Conservation (phyloP, 371 early-diverging fungal species). For the Capillidium heterosporum region DNA sequence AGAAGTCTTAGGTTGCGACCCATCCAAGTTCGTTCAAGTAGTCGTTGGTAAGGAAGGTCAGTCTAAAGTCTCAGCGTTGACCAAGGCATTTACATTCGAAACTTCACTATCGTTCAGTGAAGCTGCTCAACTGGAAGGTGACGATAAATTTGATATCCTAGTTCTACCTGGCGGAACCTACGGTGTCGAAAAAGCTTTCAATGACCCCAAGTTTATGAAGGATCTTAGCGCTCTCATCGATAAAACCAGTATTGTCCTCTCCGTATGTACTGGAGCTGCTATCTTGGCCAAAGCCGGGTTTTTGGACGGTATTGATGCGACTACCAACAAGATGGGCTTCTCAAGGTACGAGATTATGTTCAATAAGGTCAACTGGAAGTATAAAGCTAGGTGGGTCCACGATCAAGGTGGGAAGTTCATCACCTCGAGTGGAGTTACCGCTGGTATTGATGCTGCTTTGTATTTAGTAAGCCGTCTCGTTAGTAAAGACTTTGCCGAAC, state of each 20-base stretch:
- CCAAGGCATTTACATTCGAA: not conserved
- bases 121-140: not conserved
- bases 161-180: not conserved
- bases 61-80: not conserved
- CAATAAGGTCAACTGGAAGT: not conserved
- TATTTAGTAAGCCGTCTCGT: not conserved
- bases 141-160: not conserved
- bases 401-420: not conserved
- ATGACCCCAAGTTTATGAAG: not conserved
- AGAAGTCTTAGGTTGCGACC: not conserved
- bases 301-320: not conserved
- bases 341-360: too few relatives aligned
- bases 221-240: not conserved
- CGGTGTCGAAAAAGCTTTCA: not conserved
- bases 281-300: not conserved
- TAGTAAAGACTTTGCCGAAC: not conserved
- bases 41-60: not conserved
- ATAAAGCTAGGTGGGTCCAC: not conserved
- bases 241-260: not conserved
- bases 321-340: not conserved
- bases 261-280: not conserved
- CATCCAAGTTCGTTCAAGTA: not conserved
- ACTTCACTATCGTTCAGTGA: not conserved
- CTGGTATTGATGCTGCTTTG: not conserved
- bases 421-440: not conserved